phyloP scores from a whole-genome alignment of 257 asterid species.

The Capsicum chinense region DNA sequence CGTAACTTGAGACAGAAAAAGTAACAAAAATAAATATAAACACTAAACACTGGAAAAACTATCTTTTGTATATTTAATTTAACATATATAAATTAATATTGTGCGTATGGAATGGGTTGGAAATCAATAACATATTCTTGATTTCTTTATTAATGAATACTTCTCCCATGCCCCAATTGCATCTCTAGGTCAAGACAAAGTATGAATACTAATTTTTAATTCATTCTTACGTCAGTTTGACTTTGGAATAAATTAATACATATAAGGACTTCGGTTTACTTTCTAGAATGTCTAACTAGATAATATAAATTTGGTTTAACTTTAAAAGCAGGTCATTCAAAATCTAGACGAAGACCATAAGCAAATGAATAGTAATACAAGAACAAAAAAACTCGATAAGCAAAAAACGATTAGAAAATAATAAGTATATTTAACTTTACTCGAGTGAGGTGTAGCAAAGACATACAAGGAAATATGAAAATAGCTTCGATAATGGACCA shows the following conservation, averaged over 20 bases:
- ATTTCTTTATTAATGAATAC: background rate
- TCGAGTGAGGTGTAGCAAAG: no score
- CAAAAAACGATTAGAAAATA: no score
- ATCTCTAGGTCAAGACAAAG: background rate
- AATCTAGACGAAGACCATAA: no score
- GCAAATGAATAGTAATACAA: no score
- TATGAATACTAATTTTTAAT: background rate
- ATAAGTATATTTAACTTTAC: no score
- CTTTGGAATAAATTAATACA: background rate
- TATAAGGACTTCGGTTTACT: background rate
- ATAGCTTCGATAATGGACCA: no score
- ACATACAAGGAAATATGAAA: no score
- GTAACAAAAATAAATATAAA: background rate
- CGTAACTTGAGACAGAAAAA: background rate
- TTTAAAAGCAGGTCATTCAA: no score
- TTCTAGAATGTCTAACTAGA: background rate
- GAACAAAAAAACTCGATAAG: no score
- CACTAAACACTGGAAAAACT: background rate
- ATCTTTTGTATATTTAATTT: background rate
- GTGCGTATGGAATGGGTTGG: background rate
- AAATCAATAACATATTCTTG: background rate
- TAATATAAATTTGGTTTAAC: background rate
- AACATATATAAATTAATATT: background rate
- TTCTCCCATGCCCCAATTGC: background rate
- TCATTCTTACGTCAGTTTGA: background rate